Percentiles rank a stretch among this genome's conserved stretches.
Evolutionary conservation across 495 filamentous ascomycete genomes (phyloP).

Genomic region (Neurospora tetrasperma): DNA sequence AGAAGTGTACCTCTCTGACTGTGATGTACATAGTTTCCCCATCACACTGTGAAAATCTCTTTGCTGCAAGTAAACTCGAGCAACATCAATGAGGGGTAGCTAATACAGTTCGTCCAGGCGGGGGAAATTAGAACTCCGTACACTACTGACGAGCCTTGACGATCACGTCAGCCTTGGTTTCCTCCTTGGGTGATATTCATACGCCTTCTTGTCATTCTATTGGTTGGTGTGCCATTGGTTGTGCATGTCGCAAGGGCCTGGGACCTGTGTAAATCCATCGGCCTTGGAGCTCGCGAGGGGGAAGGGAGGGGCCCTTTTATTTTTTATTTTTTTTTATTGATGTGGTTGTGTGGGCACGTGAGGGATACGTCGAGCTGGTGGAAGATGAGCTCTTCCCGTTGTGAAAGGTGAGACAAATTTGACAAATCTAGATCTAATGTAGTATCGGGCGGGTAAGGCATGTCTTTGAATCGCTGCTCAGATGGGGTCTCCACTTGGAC

Average conservation of each 20-base stretch:
- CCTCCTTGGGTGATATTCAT: conserved; percentile 13
- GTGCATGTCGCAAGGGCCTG: conserved; percentile 14
- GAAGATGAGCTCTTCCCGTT: not conserved
- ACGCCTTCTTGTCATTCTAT: conserved; percentile 5
- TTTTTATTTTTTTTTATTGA: not conserved
- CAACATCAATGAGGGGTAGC: not conserved
- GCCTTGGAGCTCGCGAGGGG: not conserved
- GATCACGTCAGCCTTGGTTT: conserved; percentile 4
- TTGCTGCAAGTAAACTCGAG: not conserved
- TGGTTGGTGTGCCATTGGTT: conserved; percentile 18
- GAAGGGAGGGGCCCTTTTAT: not conserved
- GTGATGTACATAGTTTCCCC: not conserved
- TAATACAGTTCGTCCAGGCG: not conserved
- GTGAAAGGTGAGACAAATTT: not conserved
- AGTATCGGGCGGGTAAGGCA: not conserved
- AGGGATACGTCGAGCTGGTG: not conserved
- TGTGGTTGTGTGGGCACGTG: not conserved
- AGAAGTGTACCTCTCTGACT: not conserved
- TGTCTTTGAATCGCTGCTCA: not conserved
- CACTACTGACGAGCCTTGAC: not conserved
- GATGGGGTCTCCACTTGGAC: not conserved
- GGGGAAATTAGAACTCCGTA: not conserved
- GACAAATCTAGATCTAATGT: not conserved
- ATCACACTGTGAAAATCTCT: not conserved
- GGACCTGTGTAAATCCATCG: not conserved